Evolutionary conservation across 139 green algal genomes (phyloP).

Genomic region (Chlorella sp.): DNA sequence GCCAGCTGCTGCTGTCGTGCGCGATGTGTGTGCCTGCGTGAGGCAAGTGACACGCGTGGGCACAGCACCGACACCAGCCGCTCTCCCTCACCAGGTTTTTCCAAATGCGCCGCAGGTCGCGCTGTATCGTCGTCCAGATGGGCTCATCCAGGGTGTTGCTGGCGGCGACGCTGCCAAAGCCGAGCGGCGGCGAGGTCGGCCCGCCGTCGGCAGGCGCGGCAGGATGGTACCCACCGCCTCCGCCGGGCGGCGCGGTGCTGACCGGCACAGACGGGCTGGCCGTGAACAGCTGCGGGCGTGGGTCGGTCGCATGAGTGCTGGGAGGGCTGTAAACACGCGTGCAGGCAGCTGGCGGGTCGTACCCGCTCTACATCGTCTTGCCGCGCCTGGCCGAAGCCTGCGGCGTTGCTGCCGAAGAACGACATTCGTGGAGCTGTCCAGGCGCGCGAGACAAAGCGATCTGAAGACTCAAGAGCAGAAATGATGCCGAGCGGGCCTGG

Average conservation of each 20-base stretch:
- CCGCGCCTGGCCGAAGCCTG: too few species aligned
- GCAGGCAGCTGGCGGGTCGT: too few species aligned
- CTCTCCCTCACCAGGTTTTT: constrained; percentile 68
- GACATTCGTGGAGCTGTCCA: too few species aligned
- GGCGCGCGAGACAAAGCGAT: too few species aligned
- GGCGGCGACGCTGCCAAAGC: constrained; percentile 42
- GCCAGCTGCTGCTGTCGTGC: too few species aligned
- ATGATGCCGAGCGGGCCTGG: too few species aligned
- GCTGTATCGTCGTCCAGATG: constrained; percentile 83
- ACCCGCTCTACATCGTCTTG: too few species aligned
- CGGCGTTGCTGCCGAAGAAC: too few species aligned
- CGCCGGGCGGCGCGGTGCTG: constrained; percentile 2
- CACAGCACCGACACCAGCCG: neutral
- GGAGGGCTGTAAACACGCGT: neutral
- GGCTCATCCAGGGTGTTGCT: constrained; percentile 95
- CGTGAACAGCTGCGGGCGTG: constrained; percentile 33
- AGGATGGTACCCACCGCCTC: constrained; percentile 6
- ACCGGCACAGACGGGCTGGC: constrained; percentile 16
- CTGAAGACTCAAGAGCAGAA: too few species aligned
- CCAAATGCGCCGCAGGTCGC: constrained; percentile 88
- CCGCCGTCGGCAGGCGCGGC: neutral
- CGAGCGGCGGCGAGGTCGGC: constrained; percentile 2
- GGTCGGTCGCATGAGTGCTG: neutral
- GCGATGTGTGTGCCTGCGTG: too few species aligned
- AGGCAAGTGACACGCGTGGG: too few species aligned